These are phyloP conservation scores for Nitzschia palea DNA, from an alignment of 108 stramenopile species.

Conservation along the genomic window DNA sequence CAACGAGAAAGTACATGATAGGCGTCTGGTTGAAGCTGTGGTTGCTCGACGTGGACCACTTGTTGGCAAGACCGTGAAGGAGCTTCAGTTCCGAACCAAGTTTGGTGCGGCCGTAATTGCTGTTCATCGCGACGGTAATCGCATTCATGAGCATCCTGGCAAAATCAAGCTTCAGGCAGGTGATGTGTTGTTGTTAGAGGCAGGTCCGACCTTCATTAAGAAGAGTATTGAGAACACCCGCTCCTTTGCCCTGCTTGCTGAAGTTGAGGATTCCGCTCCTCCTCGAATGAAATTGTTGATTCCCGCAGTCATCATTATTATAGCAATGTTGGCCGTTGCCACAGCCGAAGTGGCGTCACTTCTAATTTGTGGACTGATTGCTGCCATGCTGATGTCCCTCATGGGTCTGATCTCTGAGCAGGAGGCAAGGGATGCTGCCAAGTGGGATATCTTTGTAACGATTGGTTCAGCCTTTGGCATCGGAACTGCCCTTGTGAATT, in stretches of 20 bases:
- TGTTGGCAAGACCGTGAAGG: slow-evolving; percentile 75
- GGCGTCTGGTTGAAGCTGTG: slow-evolving; percentile 82
- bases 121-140: slow-evolving; percentile 73
- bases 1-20: slow-evolving; percentile 72
- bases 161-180: slow-evolving; percentile 78
- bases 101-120: slow-evolving; percentile 89
- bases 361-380: slow-evolving; percentile 59
- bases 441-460: slow-evolving; percentile 82
- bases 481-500: slow-evolving; percentile 73
- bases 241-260: slow-evolving; percentile 77
- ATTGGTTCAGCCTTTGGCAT: slow-evolving; percentile 86
- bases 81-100: slow-evolving; percentile 67
- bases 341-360: slow-evolving; percentile 55
- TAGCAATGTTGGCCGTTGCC: slow-evolving; percentile 46
- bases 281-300: slow-evolving; percentile 68
- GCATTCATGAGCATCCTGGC: slow-evolving; percentile 85
- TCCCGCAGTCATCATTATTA: slow-evolving; percentile 62
- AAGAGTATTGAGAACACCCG: slow-evolving; percentile 56
- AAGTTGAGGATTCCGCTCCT: slow-evolving; percentile 84
- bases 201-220: slow-evolving; percentile 77
- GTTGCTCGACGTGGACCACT: slow-evolving; percentile 72
- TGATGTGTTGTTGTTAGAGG: slow-evolving; percentile 83
- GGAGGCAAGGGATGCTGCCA: slow-evolving; percentile 76
- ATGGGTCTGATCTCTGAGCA: slow-evolving; percentile 79
- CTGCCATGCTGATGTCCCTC: slow-evolving; percentile 59